phyloP scores from a whole-genome alignment of 176 grass and related monocot genomes.

The Rhynchospora tenuis region DNA sequence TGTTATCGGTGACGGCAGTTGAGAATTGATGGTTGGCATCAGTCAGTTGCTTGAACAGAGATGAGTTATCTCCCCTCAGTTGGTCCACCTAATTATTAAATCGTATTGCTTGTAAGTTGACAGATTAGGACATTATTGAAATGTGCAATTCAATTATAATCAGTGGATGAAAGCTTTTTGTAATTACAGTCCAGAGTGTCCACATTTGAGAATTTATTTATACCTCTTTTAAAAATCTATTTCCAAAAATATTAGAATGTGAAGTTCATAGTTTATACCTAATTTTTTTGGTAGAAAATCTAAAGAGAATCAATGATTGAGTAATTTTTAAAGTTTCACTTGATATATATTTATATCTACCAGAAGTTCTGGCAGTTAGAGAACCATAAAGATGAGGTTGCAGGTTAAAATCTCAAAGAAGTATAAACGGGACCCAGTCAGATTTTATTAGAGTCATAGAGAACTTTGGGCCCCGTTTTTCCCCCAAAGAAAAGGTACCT shows the following conservation, averaged over 20 bases:
- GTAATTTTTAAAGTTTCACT: neutral
- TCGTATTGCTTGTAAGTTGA: neutral
- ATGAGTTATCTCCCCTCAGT: constrained; percentile 57
- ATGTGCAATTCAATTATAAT: neutral
- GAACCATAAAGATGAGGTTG: neutral
- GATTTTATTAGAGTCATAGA: neutral
- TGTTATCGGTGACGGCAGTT: constrained; percentile 55
- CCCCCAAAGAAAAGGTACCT: constrained; percentile 30
- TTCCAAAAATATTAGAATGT: neutral
- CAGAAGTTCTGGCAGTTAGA: neutral
- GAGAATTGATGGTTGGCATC: constrained; percentile 71
- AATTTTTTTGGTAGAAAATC: neutral
- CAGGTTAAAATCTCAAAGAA: neutral
- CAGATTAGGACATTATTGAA: neutral
- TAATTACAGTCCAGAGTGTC: neutral
- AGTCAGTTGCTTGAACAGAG: constrained; percentile 55
- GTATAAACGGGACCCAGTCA: neutral
- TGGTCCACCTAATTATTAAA: constrained; percentile 50
- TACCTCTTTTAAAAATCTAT: neutral
- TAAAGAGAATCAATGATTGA: neutral
- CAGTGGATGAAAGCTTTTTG: neutral
- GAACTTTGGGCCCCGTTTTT: neutral
- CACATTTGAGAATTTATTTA: neutral
- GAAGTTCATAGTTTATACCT: neutral
- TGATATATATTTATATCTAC: neutral